Percentiles rank a stretch among this genome's conserved stretches.
These are phyloP conservation scores for Penicillium palitans DNA, from an alignment of 2,329 filamentous ascomycete genomes.

Conservation along the genomic window DNA sequence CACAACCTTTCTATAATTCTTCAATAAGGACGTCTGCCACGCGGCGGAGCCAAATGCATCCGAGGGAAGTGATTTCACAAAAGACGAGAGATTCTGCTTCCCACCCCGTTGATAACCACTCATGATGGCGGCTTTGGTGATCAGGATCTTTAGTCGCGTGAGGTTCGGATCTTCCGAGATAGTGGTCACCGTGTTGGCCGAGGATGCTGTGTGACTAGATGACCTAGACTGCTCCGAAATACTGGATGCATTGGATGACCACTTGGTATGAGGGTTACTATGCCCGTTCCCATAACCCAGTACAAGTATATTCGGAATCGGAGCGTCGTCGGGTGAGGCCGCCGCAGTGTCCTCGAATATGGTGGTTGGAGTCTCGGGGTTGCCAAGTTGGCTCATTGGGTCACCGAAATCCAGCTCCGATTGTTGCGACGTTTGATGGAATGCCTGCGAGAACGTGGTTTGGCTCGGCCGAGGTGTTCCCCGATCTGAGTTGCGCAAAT, in stretches of 20 bases:
- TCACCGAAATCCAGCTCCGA: slow-evolving; percentile 38
- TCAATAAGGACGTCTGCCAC: slow-evolving; percentile 70
- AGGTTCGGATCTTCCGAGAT: slow-evolving; percentile 71
- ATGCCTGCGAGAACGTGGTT: slow-evolving; percentile 65
- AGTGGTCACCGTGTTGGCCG: slow-evolving; percentile 46
- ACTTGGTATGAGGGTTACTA: slow-evolving; percentile 50
- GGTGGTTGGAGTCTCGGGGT: slow-evolving; percentile 87
- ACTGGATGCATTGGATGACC: slow-evolving; percentile 79
- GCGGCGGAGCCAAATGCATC: slow-evolving; percentile 75
- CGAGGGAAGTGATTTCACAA: slow-evolving; percentile 71
- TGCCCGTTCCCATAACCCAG: slow-evolving; percentile 69
- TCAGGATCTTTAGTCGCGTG: slow-evolving; percentile 72
- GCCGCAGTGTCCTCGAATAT: slow-evolving; percentile 93
- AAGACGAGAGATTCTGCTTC: slow-evolving; percentile 64
- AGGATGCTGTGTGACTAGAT: slow-evolving; percentile 50
- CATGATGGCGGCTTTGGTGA: slow-evolving; percentile 83
- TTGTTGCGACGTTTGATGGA: slow-evolving; percentile 51
- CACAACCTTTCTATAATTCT: slow-evolving; percentile 78
- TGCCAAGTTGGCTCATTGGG: slow-evolving; percentile 28
- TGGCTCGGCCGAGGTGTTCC: slow-evolving; percentile 82
- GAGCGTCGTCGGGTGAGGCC: slow-evolving; percentile 75
- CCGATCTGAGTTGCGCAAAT: slow-evolving; percentile 69
- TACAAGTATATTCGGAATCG: slow-evolving; percentile 83
- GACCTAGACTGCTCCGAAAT: slow-evolving; percentile 76
- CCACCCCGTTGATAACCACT: slow-evolving; percentile 70